Conservation (phyloP, 768 basidiomycete species). For the Fomitopsis pulvina region DNA sequence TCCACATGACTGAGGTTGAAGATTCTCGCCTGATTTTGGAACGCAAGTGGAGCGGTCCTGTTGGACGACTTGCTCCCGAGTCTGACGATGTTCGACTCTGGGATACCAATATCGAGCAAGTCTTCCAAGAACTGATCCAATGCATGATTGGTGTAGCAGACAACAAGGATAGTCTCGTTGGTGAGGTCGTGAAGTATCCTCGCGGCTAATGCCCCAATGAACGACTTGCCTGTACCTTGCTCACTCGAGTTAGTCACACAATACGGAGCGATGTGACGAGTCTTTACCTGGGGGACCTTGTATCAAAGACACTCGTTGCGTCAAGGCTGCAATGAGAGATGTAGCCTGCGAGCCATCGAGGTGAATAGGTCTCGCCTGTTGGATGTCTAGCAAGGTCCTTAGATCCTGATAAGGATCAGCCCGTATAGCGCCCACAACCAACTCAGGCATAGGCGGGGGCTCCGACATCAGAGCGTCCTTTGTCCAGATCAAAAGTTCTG, state of each 20-base stretch:
- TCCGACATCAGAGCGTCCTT: conserved; percentile 14
- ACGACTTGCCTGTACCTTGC: conserved; percentile 68
- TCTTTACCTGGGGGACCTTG: conserved; percentile 65
- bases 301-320: conserved; percentile 51
- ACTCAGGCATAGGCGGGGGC: conserved; percentile 6
- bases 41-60: conserved; percentile 37
- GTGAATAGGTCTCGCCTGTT: conserved; percentile 28
- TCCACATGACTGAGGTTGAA: conserved; percentile 26
- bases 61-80: conserved; percentile 50
- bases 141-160: conserved; percentile 72
- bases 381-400: conserved; percentile 27
- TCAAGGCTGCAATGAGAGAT: conserved; percentile 45
- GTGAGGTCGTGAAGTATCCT: conserved; percentile 50
- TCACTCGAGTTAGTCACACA: neutral
- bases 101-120: conserved; percentile 57
- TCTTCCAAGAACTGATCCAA: conserved; percentile 65
- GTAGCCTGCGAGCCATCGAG: conserved; percentile 46
- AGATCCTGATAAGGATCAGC: conserved; percentile 35
- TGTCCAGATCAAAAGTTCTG: conserved; percentile 52
- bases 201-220: conserved; percentile 61
- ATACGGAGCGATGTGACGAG: neutral
- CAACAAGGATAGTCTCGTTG: conserved; percentile 48
- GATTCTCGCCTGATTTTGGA: conserved; percentile 32
- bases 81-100: conserved; percentile 41
- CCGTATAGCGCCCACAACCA: conserved; percentile 24